phyloP scores from a whole-genome alignment of 2,329 filamentous ascomycete genomes.

The Fusarium zealandicum region DNA sequence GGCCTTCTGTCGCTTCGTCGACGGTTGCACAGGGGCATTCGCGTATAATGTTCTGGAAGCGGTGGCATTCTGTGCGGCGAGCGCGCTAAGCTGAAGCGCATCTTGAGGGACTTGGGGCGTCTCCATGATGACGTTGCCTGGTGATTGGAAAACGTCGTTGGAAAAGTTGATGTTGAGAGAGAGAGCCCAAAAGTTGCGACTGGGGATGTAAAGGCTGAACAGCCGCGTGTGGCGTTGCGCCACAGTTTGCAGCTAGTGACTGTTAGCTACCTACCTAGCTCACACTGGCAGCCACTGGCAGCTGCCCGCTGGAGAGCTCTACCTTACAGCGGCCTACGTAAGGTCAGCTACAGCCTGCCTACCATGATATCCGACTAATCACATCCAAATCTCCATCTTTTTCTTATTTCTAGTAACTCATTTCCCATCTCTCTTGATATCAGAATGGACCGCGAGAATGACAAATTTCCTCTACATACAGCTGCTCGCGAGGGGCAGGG shows the following conservation, averaged over 20 bases:
- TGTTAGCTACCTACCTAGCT: conserved; percentile 11
- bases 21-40: conserved; percentile 35
- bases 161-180: conserved; percentile 26
- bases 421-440: not conserved
- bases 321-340: conserved; percentile 4
- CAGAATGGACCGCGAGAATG: conserved; percentile 46
- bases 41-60: conserved; percentile 45
- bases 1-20: conserved; percentile 50
- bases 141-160: conserved; percentile 10
- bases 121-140: conserved; percentile 43
- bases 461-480: conserved; percentile 85
- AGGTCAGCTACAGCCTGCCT: conserved; percentile 11
- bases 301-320: no score
- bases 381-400: not conserved
- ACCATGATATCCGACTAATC: conserved; percentile 1
- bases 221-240: conserved; percentile 45
- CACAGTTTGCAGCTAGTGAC: conserved; percentile 11
- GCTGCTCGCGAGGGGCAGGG: conserved; percentile 85
- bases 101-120: conserved; percentile 44
- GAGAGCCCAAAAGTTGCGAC: conserved; percentile 27
- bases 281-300: no score
- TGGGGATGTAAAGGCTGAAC: conserved; percentile 34
- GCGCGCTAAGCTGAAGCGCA: conserved; percentile 45
- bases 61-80: conserved; percentile 48
- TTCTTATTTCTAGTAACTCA: not conserved